Evolutionary conservation across 2,329 filamentous ascomycete genomes (phyloP).

Genomic region (Didymella keratinophila): DNA sequence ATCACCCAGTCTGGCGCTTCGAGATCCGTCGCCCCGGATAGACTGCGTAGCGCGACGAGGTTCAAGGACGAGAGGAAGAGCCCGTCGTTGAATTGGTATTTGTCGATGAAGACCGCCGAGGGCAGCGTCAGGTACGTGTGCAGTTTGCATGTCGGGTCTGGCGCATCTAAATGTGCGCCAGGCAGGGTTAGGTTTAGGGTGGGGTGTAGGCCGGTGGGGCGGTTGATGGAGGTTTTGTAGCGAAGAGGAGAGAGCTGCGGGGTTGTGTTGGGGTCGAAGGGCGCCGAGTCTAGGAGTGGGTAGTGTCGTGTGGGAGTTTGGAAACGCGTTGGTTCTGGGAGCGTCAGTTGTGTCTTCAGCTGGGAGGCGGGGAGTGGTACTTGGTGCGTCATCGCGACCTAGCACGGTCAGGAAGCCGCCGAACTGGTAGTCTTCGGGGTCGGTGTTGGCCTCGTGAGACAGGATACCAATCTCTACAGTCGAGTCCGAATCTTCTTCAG

Average conservation of each 20-base stretch:
- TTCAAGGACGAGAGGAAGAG: slow-evolving; percentile 85
- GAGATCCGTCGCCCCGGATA: slow-evolving; percentile 81
- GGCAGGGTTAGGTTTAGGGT: slow-evolving; percentile 76
- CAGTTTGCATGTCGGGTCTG: slow-evolving; percentile 66
- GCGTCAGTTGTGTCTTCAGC: slow-evolving; percentile 10
- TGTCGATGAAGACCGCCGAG: slow-evolving; percentile 81
- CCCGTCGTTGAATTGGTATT: slow-evolving; percentile 79
- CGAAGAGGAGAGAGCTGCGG: slow-evolving; percentile 9
- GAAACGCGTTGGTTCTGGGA: slow-evolving; percentile 75
- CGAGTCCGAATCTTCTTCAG: slow-evolving; percentile 54
- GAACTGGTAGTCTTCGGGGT: slow-evolving; percentile 77
- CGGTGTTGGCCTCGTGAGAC: slow-evolving; percentile 68
- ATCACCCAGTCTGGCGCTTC: slow-evolving; percentile 88
- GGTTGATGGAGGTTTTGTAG: slow-evolving; percentile 71
- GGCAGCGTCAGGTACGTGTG: slow-evolving; percentile 86
- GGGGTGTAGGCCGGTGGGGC: slow-evolving; percentile 83
- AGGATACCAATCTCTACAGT: slow-evolving; percentile 85
- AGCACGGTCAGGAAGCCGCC: slow-evolving; percentile 81
- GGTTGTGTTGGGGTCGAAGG: slow-evolving; percentile 38
- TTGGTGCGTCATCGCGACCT: slow-evolving; percentile 74
- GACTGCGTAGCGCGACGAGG: slow-evolving; percentile 70
- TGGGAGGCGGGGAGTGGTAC: slow-evolving; percentile 44
- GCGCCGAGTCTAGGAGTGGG: slow-evolving; percentile 50
- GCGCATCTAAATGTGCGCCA: slow-evolving; percentile 57
- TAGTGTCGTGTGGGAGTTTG: slow-evolving; percentile 86